Evolutionary conservation across 345 rosid genomes (phyloP).

Genomic region (Citrus reticulata): DNA sequence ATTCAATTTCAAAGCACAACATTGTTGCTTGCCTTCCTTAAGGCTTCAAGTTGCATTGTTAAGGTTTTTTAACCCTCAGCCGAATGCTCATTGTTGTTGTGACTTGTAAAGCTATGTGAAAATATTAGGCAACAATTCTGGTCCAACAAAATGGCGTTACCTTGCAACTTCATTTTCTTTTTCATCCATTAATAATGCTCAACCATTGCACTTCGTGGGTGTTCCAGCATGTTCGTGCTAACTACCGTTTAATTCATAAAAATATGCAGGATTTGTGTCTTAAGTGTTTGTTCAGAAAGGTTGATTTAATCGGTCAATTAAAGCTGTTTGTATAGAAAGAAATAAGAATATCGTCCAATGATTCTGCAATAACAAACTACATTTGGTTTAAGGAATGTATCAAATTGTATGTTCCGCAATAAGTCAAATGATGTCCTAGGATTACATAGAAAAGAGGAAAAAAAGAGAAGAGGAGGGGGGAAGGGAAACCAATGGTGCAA

Average conservation of each 20-base stretch:
- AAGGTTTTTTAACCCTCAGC: not conserved
- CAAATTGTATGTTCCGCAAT: slow-evolving; percentile 2
- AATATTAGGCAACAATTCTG: not conserved
- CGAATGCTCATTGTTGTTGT: slow-evolving; percentile 3
- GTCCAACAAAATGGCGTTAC: slow-evolving; percentile 1
- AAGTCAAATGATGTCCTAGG: slow-evolving; percentile 4
- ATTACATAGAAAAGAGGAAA: not conserved
- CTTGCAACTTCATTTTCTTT: not conserved
- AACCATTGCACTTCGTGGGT: not conserved
- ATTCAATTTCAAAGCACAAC: slow-evolving; percentile 13
- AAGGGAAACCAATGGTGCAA: slow-evolving; percentile 5
- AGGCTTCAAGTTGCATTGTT: slow-evolving; percentile 7
- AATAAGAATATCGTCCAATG: too few species aligned
- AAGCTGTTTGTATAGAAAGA: not conserved
- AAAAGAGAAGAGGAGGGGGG: too few species aligned
- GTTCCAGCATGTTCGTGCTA: not conserved
- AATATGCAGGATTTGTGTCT: not conserved
- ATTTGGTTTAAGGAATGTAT: not conserved
- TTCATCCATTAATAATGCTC: not conserved
- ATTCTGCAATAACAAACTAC: not conserved
- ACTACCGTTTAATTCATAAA: too few species aligned
- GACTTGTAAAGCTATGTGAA: slow-evolving; percentile 7
- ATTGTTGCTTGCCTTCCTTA: slow-evolving; percentile 1
- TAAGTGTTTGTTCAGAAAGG: not conserved
- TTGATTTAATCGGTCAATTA: not conserved